A percentile compares a stretch with the other conserved stretches of the same genome.
phyloP scores from a whole-genome alignment of 208 protist species.

The Wallacemonas sp. region DNA sequence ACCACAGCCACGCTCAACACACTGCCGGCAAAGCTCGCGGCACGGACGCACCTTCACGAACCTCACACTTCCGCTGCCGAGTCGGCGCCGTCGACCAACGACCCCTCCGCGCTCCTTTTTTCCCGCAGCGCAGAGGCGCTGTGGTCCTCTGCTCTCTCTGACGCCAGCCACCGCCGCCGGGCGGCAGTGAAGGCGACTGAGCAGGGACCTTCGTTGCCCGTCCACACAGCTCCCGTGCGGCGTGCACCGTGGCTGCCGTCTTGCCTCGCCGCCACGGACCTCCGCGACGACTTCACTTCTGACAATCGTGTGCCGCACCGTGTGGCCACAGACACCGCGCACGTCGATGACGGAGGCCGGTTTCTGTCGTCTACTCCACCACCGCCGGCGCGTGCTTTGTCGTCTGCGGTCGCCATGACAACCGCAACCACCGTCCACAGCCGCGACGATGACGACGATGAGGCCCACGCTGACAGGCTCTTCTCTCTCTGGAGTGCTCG shows the following conservation, averaged over 20 bases:
- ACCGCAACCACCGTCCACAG: too few species aligned
- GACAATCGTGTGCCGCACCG: too few species aligned
- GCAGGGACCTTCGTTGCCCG: not conserved
- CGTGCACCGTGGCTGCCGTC: too few species aligned
- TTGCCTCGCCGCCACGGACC: not conserved
- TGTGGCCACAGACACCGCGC: too few species aligned
- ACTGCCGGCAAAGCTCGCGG: slow-evolving; percentile 11
- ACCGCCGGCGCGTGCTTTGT: too few species aligned
- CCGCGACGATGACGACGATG: slow-evolving; percentile 14
- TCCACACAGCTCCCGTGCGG: too few species aligned
- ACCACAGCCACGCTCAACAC: slow-evolving; percentile 12
- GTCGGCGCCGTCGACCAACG: slow-evolving; percentile 6
- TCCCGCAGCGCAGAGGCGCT: not conserved
- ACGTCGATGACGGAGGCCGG: too few species aligned
- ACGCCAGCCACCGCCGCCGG: too few species aligned
- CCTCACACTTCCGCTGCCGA: not conserved
- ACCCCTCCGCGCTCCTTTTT: not conserved
- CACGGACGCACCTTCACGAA: not conserved
- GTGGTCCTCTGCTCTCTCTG: not conserved
- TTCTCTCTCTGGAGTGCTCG: not conserved
- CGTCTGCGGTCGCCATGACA: too few species aligned
- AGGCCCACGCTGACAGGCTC: not conserved
- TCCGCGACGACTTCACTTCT: too few species aligned
- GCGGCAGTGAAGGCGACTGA: not conserved
- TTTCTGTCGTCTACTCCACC: too few species aligned